phyloP scores from a whole-genome alignment of 305 asterid genomes.

The Stenogyne calaminthoides region DNA sequence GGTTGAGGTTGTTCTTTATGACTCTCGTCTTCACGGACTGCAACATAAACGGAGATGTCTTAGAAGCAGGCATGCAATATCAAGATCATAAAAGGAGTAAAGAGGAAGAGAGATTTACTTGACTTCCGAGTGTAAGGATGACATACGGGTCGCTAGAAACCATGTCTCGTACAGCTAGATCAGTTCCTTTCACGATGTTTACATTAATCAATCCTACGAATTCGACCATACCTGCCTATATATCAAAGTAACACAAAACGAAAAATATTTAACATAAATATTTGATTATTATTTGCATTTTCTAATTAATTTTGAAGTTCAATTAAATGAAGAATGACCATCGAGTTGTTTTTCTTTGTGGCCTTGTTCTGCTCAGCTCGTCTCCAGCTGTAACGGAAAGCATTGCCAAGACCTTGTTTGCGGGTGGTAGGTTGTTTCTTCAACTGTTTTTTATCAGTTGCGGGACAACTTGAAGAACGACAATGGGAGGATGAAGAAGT shows the following conservation, averaged over 20 bases:
- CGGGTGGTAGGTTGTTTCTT: slow-evolving; percentile 56
- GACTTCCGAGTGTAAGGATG: slow-evolving; percentile 73
- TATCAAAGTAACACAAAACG: slow-evolving; percentile 29
- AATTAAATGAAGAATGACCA: slow-evolving; percentile 36
- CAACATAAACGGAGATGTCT: slow-evolving; percentile 22
- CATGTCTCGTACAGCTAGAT: slow-evolving; percentile 79
- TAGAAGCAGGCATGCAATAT: neutral
- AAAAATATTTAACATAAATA: neutral
- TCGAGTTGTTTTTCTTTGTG: slow-evolving; percentile 62
- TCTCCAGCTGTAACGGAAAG: slow-evolving; percentile 87
- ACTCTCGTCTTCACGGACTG: slow-evolving; percentile 94
- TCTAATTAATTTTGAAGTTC: too few relatives aligned
- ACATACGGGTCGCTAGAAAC: slow-evolving; percentile 86
- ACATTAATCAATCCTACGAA: slow-evolving; percentile 79
- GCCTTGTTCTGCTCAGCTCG: slow-evolving; percentile 54
- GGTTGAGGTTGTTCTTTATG: slow-evolving; percentile 88
- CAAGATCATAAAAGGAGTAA: neutral
- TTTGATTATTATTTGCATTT: neutral
- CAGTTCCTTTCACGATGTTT: slow-evolving; percentile 71
- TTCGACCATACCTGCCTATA: slow-evolving; percentile 88
- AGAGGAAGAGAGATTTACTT: slow-evolving; percentile 41
- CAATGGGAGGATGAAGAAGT: slow-evolving; percentile 45
- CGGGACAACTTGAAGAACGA: slow-evolving; percentile 41
- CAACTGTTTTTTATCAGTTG: slow-evolving; percentile 47
- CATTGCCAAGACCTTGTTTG: slow-evolving; percentile 69